Evolutionary conservation across 192 early-diverging fungal genomes (phyloP).

Genomic region (Mortierella alpina): DNA sequence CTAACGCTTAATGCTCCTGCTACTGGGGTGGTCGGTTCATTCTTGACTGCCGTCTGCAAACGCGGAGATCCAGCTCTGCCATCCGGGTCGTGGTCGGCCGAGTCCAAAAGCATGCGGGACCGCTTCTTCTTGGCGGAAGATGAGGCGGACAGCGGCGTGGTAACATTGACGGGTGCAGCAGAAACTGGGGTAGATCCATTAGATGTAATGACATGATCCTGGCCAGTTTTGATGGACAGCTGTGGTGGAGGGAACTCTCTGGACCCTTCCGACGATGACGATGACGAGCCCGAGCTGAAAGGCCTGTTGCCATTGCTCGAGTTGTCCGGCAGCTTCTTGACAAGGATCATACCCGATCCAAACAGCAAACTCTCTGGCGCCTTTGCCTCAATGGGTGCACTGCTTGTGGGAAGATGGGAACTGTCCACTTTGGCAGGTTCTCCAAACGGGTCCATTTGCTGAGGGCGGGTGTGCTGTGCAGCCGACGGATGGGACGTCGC

Average conservation of each 20-base stretch:
- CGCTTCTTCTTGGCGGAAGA: slow-evolving; percentile 17
- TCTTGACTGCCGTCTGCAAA: not conserved
- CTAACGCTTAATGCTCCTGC: not conserved
- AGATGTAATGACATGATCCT: not conserved
- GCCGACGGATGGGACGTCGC: not conserved
- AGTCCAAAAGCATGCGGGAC: not conserved
- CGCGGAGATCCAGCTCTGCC: not conserved
- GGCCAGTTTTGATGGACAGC: slow-evolving; percentile 11
- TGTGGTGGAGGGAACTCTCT: slow-evolving; percentile 15
- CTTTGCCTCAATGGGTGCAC: not conserved
- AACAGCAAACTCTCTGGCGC: slow-evolving; percentile 22
- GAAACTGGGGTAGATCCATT: not conserved
- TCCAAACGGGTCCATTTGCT: not conserved
- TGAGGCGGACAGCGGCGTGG: slow-evolving; percentile 3
- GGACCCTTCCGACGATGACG: not conserved
- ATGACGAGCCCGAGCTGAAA: not conserved
- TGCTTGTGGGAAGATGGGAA: too few species aligned
- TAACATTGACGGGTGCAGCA: not conserved
- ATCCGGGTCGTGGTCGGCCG: not conserved
- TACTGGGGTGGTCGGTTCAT: not conserved
- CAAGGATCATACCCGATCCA: slow-evolving; percentile 44
- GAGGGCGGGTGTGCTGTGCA: not conserved
- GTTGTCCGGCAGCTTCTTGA: slow-evolving; percentile 23
- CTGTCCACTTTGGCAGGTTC: not conserved
- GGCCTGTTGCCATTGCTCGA: not conserved